A percentile compares a stretch with the other conserved stretches of the same genome.
Conservation (phyloP, 495 filamentous ascomycete species). For the Penicillium ucsense region DNA sequence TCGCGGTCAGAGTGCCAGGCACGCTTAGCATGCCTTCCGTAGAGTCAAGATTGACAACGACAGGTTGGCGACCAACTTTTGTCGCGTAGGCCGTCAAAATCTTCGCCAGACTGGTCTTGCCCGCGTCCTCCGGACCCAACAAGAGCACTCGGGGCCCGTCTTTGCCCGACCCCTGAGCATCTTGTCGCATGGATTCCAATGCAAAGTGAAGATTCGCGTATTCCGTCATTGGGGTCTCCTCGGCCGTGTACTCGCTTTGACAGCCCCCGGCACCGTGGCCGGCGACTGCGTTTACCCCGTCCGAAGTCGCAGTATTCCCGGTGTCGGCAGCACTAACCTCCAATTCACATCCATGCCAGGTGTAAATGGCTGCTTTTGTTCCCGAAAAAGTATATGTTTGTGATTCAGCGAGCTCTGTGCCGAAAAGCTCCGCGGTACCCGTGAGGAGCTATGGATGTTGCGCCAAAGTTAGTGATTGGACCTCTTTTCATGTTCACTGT, state of each 20-base stretch:
- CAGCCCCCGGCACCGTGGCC: conserved; percentile 40
- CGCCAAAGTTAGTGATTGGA: conserved; percentile 11
- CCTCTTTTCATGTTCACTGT: background rate
- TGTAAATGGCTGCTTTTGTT: conserved; percentile 78
- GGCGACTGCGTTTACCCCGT: conserved; percentile 15
- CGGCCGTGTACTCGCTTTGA: conserved; percentile 64
- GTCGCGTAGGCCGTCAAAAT: conserved; percentile 75
- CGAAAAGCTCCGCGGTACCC: conserved; percentile 90
- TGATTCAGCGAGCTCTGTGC: conserved; percentile 80
- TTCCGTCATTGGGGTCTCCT: conserved; percentile 75
- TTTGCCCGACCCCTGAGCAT: conserved; percentile 37
- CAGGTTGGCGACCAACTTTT: conserved; percentile 62
- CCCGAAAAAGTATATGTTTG: conserved; percentile 75
- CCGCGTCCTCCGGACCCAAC: conserved; percentile 68
- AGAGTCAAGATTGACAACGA: conserved; percentile 81
- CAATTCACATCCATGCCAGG: conserved; percentile 79
- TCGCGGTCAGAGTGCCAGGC: conserved; percentile 76
- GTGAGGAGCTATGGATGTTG: conserved; percentile 45
- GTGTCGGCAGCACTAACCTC: conserved; percentile 54
- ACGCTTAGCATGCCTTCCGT: conserved; percentile 76
- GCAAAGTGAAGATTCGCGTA: conserved; percentile 85
- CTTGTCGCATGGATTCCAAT: conserved; percentile 55
- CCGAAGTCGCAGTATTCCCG: conserved; percentile 6
- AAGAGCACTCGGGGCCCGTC: conserved; percentile 76
- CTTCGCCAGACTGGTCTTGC: conserved; percentile 79